A percentile compares a stretch with the other conserved stretches of the same genome.
These are phyloP conservation scores for Phtheirospermum japonicum DNA, from an alignment of 257 asterid genomes.

Conservation along the genomic window DNA sequence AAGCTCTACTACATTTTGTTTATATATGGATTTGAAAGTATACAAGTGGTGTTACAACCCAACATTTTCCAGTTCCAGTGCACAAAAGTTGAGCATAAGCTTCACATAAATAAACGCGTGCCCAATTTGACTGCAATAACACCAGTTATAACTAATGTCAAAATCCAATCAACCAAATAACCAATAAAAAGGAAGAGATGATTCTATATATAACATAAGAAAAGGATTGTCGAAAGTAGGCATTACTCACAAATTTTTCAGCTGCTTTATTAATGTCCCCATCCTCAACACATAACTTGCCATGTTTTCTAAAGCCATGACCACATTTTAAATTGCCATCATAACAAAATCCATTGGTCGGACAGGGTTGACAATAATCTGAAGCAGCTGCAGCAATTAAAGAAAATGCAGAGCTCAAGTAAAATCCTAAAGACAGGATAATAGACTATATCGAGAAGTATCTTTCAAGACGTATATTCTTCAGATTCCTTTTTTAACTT, in stretches of 20 bases:
- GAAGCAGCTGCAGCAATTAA: conserved; percentile 32
- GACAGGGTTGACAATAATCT: conserved; percentile 84
- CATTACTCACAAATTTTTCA: conserved; percentile 50
- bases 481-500: neutral
- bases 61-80: conserved; percentile 59
- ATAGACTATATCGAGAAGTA: neutral
- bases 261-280: conserved; percentile 62
- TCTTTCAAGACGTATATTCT: neutral
- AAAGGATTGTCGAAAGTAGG: conserved; percentile 12
- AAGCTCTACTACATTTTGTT: conserved; percentile 15
- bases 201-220: conserved; percentile 20
- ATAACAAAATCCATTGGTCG: conserved; percentile 66
- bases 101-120: conserved; percentile 59
- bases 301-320: conserved; percentile 58
- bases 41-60: conserved; percentile 54
- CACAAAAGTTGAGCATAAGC: conserved; percentile 64
- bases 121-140: conserved; percentile 66
- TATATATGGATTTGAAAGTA: conserved; percentile 11
- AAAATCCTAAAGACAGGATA: conserved; percentile 13
- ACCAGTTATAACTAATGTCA: conserved; percentile 30
- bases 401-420: conserved; percentile 13
- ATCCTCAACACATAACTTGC: conserved; percentile 70
- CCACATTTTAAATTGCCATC: conserved; percentile 76
- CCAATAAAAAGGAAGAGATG: neutral
- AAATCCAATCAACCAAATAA: conserved; percentile 12